Conservation (phyloP, 225 moss, liverwort and hornwort species). For the Sphagnum contortum region DNA sequence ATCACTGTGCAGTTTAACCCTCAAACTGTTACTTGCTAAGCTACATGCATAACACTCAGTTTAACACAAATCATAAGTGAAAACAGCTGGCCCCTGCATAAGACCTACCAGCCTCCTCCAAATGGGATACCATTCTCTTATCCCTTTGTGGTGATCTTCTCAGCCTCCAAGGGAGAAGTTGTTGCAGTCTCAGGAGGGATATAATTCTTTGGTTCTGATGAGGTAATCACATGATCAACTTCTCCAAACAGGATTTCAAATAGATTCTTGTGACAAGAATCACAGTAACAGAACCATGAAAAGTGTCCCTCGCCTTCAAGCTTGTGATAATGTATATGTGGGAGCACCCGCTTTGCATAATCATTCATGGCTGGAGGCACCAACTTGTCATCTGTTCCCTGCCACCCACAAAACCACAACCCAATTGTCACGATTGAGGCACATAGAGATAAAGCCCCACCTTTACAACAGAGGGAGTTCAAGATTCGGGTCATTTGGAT, state of each 20-base stretch:
- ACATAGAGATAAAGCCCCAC: background rate
- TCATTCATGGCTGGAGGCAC: conserved; percentile 53
- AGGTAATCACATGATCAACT: conserved; percentile 28
- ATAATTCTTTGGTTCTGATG: conserved; percentile 6
- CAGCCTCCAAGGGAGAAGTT: conserved; percentile 3
- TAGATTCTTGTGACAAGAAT: conserved; percentile 60
- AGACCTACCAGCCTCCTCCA: too few relatives aligned
- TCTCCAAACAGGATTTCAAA: conserved; percentile 62
- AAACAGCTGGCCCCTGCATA: too few relatives aligned
- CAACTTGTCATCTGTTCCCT: conserved; percentile 79
- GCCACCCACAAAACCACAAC: conserved; percentile 5
- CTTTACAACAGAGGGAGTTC: background rate
- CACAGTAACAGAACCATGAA: conserved; percentile 85
- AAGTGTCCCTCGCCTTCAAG: conserved; percentile 82
- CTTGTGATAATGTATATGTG: conserved; percentile 58
- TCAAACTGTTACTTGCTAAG: too few relatives aligned
- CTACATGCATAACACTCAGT: too few relatives aligned
- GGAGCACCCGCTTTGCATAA: conserved; percentile 46
- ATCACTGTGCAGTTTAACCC: too few relatives aligned
- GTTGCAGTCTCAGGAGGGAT: conserved; percentile 2
- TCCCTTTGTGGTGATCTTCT: conserved; percentile 8
- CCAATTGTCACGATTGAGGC: background rate
- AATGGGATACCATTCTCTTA: conserved; percentile 2
- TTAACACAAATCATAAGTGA: too few relatives aligned
- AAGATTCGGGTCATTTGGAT: background rate